phyloP scores from a whole-genome alignment of 768 basidiomycete species.

The Stropharia rugosoannulata region DNA sequence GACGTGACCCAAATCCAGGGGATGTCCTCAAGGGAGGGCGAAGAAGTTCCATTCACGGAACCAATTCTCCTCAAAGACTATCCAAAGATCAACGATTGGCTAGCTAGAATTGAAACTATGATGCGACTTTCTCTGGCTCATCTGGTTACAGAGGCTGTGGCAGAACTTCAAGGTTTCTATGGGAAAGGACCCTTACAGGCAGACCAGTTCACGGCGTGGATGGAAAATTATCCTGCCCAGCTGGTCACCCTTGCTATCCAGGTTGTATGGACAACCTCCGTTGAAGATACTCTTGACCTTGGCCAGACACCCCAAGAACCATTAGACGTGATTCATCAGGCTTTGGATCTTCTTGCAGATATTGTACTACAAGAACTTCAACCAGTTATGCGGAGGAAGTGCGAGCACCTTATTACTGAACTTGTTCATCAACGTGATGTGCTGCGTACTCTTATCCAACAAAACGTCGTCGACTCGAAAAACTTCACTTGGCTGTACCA shows the following conservation, averaged over 20 bases:
- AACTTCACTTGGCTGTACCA: constrained; percentile 94
- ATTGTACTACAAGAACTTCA: constrained; percentile 89
- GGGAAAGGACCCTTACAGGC: constrained; percentile 60
- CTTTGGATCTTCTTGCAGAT: constrained; percentile 94
- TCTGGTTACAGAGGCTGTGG: constrained; percentile 76
- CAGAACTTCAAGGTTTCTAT: constrained; percentile 81
- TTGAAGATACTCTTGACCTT: constrained; percentile 68
- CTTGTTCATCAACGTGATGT: constrained; percentile 98
- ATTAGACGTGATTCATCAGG: constrained; percentile 74
- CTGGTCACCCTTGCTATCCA: constrained; percentile 95
- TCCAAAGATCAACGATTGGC: constrained; percentile 99
- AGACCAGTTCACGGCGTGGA: constrained; percentile 81
- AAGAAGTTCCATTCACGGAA: constrained; percentile 82
- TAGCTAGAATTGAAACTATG: constrained; percentile 86
- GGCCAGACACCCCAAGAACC: constrained; percentile 57
- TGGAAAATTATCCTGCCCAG: constrained; percentile 94
- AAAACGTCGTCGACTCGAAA: constrained; percentile 60
- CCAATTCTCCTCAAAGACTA: constrained; percentile 89
- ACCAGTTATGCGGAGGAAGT: constrained; percentile 93
- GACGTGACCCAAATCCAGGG: constrained; percentile 86
- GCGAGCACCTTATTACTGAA: constrained; percentile 98
- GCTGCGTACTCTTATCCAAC: constrained; percentile 72
- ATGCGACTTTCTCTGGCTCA: constrained; percentile 90
- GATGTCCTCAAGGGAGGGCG: constrained; percentile 95
- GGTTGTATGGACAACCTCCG: constrained; percentile 88